Conservation (phyloP, 495 filamentous ascomycete species). For the Thermothielavioides terrestris region DNA sequence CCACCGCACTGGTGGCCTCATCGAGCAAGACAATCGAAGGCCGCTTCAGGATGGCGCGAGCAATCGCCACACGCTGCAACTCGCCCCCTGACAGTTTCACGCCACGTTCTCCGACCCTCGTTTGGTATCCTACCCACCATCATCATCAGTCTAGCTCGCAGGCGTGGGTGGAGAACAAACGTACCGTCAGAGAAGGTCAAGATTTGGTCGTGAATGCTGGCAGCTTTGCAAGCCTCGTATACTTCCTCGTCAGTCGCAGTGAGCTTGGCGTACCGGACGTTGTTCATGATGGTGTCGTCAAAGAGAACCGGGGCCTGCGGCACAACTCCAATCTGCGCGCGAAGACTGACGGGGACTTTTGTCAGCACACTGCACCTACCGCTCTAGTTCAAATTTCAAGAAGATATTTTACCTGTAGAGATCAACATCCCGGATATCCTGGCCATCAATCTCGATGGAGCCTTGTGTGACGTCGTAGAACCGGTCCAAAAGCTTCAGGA, state of each 20-base stretch:
- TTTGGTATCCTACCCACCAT: constrained; percentile 47
- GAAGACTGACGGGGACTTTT: constrained; percentile 48
- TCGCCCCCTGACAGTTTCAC: constrained; percentile 69
- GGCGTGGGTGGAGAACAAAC: background rate
- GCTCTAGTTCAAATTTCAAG: background rate
- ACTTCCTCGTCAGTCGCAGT: constrained; percentile 56
- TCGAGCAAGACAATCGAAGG: constrained; percentile 50
- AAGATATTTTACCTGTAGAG: constrained; percentile 48
- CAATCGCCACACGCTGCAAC: constrained; percentile 68
- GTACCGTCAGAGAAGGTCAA: constrained; percentile 49
- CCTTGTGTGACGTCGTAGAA: constrained; percentile 62
- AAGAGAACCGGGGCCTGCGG: constrained; percentile 62
- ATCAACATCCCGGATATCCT: constrained; percentile 61
- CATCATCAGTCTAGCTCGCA: constrained; percentile 7
- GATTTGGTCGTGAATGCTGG: constrained; percentile 62
- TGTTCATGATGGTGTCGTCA: constrained; percentile 66
- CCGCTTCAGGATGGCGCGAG: constrained; percentile 49
- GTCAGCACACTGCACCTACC: background rate
- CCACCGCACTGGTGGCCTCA: constrained; percentile 50
- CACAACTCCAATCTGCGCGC: constrained; percentile 62
- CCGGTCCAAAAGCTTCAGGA: constrained; percentile 61
- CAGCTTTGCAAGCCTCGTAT: constrained; percentile 60
- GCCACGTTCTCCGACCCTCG: constrained; percentile 53
- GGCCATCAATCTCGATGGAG: constrained; percentile 61
- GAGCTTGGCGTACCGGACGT: constrained; percentile 59